These are phyloP conservation scores for Thermothelomyces thermophilus DNA, from an alignment of 2,329 filamentous ascomycete genomes.

Conservation along the genomic window DNA sequence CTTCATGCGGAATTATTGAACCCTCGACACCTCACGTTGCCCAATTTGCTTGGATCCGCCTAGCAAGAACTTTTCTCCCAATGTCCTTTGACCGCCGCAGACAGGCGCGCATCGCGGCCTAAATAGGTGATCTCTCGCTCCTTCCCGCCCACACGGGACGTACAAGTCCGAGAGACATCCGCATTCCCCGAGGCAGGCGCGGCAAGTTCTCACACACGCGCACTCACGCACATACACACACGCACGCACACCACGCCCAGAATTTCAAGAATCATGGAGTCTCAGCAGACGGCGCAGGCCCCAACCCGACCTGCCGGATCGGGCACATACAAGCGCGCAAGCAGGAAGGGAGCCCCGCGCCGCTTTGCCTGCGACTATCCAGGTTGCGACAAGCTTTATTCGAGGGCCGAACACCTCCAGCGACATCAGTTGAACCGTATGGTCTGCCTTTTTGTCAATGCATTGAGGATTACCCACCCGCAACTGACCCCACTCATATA, in stretches of 20 bases:
- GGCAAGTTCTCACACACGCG: background rate
- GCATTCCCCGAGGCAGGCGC: background rate
- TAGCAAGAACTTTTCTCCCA: background rate
- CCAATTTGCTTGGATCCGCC: background rate
- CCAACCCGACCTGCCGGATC: conserved; percentile 12
- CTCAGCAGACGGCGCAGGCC: conserved; percentile 13
- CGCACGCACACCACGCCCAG: background rate
- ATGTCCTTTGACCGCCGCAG: conserved; percentile 12
- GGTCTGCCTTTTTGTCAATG: conserved; percentile 28
- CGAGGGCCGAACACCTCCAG: conserved; percentile 73
- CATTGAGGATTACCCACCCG: conserved; percentile 15
- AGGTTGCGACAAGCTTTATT: conserved; percentile 73
- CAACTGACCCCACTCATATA: conserved; percentile 30
- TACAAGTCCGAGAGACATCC: background rate
- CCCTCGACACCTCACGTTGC: conserved; percentile 1
- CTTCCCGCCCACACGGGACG: background rate
- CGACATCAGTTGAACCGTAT: conserved; percentile 76
- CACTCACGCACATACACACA: no score
- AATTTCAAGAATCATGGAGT: conserved; percentile 16
- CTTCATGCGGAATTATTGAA: conserved; percentile 7
- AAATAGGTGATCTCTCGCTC: background rate
- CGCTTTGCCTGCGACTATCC: conserved; percentile 60
- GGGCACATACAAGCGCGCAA: conserved; percentile 43
- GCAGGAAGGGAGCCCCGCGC: conserved; percentile 43
- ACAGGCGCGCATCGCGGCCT: conserved; percentile 13